These are phyloP conservation scores for Termitomyces titanicus DNA, from an alignment of 768 basidiomycete species.

Conservation along the genomic window DNA sequence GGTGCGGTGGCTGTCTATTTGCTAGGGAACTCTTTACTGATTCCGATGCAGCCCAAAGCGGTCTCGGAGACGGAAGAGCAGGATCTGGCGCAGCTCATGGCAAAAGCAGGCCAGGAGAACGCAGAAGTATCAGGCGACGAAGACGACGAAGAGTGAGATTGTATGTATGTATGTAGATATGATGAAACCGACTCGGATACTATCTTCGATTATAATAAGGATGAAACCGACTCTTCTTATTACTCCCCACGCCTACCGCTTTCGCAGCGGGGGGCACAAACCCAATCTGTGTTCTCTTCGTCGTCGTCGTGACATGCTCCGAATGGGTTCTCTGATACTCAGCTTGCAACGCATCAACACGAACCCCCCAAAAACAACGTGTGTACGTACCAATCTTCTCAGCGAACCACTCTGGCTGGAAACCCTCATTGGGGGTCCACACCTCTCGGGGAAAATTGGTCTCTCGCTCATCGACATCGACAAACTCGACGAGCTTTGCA, in stretches of 20 bases:
- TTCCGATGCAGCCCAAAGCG: conserved; percentile 76
- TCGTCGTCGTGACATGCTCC: conserved; percentile 53
- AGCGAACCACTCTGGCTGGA: conserved; percentile 71
- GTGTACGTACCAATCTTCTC: conserved; percentile 67
- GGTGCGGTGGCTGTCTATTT: conserved; percentile 54
- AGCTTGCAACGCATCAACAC: conserved; percentile 41
- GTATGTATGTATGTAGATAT: neutral
- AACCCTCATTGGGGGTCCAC: conserved; percentile 65
- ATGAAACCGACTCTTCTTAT: no score
- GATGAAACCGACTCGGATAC: conserved; percentile 29
- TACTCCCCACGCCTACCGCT: conserved; percentile 14
- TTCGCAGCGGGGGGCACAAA: conserved; percentile 46
- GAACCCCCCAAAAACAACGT: conserved; percentile 11
- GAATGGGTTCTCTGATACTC: conserved; percentile 57
- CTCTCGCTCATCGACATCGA: conserved; percentile 85
- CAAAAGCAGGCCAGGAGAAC: conserved; percentile 89
- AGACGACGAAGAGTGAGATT: conserved; percentile 65
- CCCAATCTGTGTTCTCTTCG: conserved; percentile 61
- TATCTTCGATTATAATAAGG: no score
- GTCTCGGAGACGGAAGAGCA: conserved; percentile 97
- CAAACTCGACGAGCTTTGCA: conserved; percentile 90
- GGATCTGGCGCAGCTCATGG: conserved; percentile 96
- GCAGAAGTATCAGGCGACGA: conserved; percentile 96
- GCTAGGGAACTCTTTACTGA: neutral
- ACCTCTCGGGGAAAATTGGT: conserved; percentile 73